A percentile compares a stretch with the other conserved stretches of the same genome.
phyloP scores from a whole-genome alignment of 176 grass and related monocot species.

The Musa itinerans region DNA sequence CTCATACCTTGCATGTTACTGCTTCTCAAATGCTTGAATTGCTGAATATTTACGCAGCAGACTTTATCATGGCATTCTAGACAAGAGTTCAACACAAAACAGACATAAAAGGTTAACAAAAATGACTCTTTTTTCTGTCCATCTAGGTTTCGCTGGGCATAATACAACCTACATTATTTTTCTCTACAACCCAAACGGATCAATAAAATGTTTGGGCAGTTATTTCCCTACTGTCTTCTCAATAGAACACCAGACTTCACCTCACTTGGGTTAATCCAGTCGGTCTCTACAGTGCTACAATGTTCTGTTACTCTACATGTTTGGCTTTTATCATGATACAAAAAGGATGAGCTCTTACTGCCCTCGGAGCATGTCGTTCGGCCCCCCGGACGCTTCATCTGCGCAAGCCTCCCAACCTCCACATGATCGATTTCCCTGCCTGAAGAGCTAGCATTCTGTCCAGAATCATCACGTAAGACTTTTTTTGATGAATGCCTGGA shows the following conservation, averaged over 20 bases:
- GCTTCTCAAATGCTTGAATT: too few species aligned
- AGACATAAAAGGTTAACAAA: too few species aligned
- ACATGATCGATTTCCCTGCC: not conserved
- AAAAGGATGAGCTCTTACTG: not conserved
- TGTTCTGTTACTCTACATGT: not conserved
- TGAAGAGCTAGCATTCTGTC: not conserved
- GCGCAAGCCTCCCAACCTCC: not conserved
- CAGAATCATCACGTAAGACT: not conserved
- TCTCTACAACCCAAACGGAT: constrained; percentile 15
- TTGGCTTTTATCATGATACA: not conserved
- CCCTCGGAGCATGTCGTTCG: not conserved
- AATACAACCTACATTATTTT: constrained; percentile 5
- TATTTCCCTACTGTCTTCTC: constrained; percentile 13
- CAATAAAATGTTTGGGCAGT: constrained; percentile 19
- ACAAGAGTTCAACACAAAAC: too few species aligned
- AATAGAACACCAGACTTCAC: constrained; percentile 7
- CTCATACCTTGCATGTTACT: too few species aligned
- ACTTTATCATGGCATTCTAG: too few species aligned
- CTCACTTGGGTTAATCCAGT: not conserved
- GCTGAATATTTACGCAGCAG: too few species aligned
- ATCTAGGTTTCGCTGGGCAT: not conserved
- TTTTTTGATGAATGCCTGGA: not conserved
- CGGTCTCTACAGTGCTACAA: not conserved
- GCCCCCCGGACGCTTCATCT: not conserved
- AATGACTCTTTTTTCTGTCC: not conserved